Evolutionary conservation across 108 stramenopile genomes (phyloP).

Genomic region (Nitzschia palea): DNA sequence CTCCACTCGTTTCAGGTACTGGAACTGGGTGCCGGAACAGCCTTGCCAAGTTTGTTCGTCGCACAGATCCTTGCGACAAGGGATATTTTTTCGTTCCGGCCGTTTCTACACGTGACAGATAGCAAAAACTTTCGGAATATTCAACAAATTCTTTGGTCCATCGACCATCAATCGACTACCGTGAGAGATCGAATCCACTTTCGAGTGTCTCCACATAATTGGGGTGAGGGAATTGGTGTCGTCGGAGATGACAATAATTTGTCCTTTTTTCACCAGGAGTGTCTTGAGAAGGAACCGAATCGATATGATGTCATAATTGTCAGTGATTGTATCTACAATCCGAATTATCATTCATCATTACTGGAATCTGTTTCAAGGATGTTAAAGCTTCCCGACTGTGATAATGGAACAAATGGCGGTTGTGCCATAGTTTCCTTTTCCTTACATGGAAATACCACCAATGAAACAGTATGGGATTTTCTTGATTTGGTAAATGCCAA

Average conservation of each 20-base stretch:
- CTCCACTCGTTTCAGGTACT: background rate
- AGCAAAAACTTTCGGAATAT: conserved; percentile 29
- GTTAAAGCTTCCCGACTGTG: background rate
- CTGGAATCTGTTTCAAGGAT: conserved; percentile 26
- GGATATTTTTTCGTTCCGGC: background rate
- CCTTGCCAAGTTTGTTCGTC: conserved; percentile 22
- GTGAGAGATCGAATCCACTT: background rate
- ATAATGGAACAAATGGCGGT: background rate
- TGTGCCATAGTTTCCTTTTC: conserved; percentile 37
- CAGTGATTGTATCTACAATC: conserved; percentile 47
- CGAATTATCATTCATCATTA: conserved; percentile 29
- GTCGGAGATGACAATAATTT: background rate
- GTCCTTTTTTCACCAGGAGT: background rate
- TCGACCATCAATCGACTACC: background rate
- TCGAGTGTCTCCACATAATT: conserved; percentile 29
- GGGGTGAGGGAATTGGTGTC: conserved; percentile 10
- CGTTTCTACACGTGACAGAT: conserved; percentile 15
- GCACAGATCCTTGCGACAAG: background rate
- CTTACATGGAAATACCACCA: conserved; percentile 33
- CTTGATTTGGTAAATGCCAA: conserved; percentile 2
- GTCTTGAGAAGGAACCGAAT: background rate
- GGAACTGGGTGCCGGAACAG: conserved; percentile 34
- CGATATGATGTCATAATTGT: conserved; percentile 30
- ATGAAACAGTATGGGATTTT: conserved; percentile 25
- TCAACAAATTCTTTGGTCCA: conserved; percentile 16